Evolutionary conservation across 208 protist genomes (phyloP).

Genomic region (Trypanosomatidae sp.): DNA sequence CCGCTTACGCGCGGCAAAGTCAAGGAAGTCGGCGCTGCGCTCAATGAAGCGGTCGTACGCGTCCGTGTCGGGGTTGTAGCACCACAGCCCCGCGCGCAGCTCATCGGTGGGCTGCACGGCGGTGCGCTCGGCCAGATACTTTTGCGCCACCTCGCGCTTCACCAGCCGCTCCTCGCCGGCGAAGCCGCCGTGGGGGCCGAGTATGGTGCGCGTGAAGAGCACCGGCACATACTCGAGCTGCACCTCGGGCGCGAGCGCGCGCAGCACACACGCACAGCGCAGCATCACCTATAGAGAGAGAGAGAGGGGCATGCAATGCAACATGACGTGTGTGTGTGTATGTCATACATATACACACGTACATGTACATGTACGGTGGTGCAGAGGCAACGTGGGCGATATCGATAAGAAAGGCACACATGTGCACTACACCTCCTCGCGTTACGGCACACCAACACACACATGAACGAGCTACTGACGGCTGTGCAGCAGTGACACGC

Average conservation of each 20-base stretch:
- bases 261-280: constrained; percentile 36
- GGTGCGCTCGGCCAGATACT: constrained; percentile 63
- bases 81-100: constrained; percentile 73
- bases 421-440: no score
- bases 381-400: no score
- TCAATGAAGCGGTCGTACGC: constrained; percentile 81
- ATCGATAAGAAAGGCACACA: no score
- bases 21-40: constrained; percentile 80
- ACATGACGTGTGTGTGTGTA: no score
- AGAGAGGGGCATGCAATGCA: no score
- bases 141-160: constrained; percentile 75
- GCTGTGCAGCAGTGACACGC: no score
- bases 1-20: constrained; percentile 84
- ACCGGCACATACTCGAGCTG: constrained; percentile 83
- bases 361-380: no score
- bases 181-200: constrained; percentile 82
- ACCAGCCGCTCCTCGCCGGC: constrained; percentile 85
- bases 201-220: constrained; percentile 78
- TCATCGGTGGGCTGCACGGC: constrained; percentile 47
- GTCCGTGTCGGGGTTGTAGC: constrained; percentile 80
- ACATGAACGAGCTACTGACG: no score
- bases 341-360: no score
- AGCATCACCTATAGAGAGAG: no score
- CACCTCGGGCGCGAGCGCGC: constrained; percentile 79
- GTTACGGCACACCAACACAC: no score